These are phyloP conservation scores for Brassica nigra DNA, from an alignment of 345 rosid species.

Conservation along the genomic window DNA sequence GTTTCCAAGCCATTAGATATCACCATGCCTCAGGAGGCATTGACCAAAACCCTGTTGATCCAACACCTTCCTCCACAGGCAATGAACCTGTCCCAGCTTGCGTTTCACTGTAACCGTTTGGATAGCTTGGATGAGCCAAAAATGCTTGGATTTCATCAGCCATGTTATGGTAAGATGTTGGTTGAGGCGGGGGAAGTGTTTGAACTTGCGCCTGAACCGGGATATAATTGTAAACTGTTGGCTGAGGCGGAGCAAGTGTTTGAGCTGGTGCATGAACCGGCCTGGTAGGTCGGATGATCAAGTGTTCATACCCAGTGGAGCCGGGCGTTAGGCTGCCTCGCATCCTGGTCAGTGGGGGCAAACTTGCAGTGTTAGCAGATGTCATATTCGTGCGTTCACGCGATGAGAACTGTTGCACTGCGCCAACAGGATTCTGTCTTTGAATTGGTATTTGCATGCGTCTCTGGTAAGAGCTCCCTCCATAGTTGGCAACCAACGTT, in stretches of 20 bases:
- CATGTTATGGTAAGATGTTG: background rate
- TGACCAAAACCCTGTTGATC: slow-evolving; percentile 12
- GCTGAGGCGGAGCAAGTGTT: background rate
- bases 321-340: slow-evolving; percentile 73
- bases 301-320: slow-evolving; percentile 46
- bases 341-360: slow-evolving; percentile 62
- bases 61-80: slow-evolving; percentile 17
- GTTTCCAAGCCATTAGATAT: slow-evolving; percentile 22
- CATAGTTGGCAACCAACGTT: slow-evolving; percentile 34
- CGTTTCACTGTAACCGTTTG: background rate
- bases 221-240: background rate
- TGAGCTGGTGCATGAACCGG: slow-evolving; percentile 43
- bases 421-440: slow-evolving; percentile 19
- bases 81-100: slow-evolving; percentile 9
- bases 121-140: slow-evolving; percentile 27
- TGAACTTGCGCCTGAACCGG: slow-evolving; percentile 44
- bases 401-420: slow-evolving; percentile 35
- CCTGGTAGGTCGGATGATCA: slow-evolving; percentile 67
- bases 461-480: slow-evolving; percentile 30
- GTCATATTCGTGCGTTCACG: slow-evolving; percentile 38
- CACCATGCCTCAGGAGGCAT: slow-evolving; percentile 39
- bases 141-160: slow-evolving; percentile 13
- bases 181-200: slow-evolving; percentile 6
- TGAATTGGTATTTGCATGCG: slow-evolving; percentile 2
- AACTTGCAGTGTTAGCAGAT: slow-evolving; percentile 35